phyloP scores from a whole-genome alignment of 2,329 filamentous ascomycete species.

The Colletotrichum aenigma region DNA sequence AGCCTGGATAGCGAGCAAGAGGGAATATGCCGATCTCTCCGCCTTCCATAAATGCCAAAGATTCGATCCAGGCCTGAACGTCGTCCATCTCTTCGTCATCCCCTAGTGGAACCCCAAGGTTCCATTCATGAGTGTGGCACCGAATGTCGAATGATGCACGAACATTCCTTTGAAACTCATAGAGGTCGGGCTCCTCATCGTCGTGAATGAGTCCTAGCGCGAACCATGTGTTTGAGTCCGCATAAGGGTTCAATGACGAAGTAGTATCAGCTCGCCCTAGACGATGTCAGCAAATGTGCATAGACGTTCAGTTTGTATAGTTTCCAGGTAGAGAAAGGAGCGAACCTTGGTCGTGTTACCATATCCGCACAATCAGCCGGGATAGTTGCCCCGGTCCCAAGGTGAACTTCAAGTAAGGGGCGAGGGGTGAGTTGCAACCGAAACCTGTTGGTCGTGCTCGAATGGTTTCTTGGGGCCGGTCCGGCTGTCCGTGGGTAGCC shows the following conservation, averaged over 20 bases:
- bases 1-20: not conserved
- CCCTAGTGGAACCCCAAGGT: not conserved
- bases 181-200: not conserved
- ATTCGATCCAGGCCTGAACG: not conserved
- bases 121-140: not conserved
- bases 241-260: not conserved
- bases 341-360: not conserved
- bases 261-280: not conserved
- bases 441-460: not conserved
- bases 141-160: not conserved
- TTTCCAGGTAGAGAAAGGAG: no score
- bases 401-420: not conserved
- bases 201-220: fast-evolving
- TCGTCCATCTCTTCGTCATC: not conserved
- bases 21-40: not conserved
- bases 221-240: not conserved
- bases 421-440: not conserved
- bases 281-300: not conserved
- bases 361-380: not conserved
- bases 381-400: not conserved
- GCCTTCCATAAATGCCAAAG: not conserved
- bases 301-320: no score
- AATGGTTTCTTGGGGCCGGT: not conserved
- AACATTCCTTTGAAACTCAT: not conserved
- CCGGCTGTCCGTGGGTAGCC: fast-evolving